These are phyloP conservation scores for Claviceps sp. DNA, from an alignment of 2,329 filamentous ascomycete genomes.

Conservation along the genomic window DNA sequence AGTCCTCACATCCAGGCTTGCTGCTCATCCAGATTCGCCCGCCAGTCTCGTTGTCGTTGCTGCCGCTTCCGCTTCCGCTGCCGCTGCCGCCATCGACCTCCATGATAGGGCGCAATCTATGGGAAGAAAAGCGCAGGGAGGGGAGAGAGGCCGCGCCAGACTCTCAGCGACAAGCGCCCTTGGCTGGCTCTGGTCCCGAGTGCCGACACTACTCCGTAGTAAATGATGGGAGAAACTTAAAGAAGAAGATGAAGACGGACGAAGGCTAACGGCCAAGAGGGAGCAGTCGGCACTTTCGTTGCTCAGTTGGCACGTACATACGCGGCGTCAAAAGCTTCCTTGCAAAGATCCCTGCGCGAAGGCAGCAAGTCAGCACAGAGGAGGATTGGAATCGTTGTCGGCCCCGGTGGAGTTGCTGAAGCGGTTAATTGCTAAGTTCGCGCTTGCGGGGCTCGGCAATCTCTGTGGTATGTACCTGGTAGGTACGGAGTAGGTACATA, in stretches of 20 bases:
- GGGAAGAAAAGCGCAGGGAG: not conserved
- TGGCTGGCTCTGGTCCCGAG: not conserved
- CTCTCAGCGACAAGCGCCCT: not conserved
- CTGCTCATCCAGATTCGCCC: conserved; percentile 18
- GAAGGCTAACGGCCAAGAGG: no score
- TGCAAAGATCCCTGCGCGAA: no score
- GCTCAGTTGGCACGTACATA: no score
- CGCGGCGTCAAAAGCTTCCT: no score
- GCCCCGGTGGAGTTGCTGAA: no score
- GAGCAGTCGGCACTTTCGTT: no score
- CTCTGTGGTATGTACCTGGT: no score
- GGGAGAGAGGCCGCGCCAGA: not conserved
- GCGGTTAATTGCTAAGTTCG: no score
- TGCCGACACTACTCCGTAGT: not conserved
- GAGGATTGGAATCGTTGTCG: no score
- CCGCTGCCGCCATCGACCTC: not conserved
- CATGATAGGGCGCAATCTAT: not conserved
- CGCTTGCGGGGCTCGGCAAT: no score
- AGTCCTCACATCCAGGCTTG: conserved; percentile 17
- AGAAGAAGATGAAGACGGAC: not conserved
- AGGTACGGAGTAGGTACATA: no score
- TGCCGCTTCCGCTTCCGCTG: not conserved
- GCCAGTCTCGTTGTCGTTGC: conserved; percentile 2
- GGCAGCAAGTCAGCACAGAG: no score
- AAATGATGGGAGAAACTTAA: not conserved